A percentile compares a stretch with the other conserved stretches of the same genome.
Evolutionary conservation across 2,329 filamentous ascomycete species (phyloP).

Genomic region (Zopfia rhizophila): DNA sequence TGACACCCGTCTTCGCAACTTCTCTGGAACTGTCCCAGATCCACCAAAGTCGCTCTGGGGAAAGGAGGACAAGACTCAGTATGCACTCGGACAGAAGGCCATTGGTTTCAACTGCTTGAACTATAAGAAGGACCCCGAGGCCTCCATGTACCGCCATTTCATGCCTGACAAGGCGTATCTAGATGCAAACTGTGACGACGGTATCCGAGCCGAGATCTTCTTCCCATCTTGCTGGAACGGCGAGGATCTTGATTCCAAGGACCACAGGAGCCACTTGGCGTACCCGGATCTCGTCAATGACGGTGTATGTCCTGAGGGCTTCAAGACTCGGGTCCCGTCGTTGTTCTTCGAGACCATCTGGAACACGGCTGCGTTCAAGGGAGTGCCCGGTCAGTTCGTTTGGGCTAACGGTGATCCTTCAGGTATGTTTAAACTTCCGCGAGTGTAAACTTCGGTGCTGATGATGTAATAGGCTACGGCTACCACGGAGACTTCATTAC

Average conservation of each 20-base stretch:
- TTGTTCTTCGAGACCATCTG: constrained; percentile 71
- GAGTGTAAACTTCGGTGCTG: constrained; percentile 12
- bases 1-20: constrained; percentile 67
- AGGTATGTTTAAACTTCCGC: constrained; percentile 62
- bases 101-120: constrained; percentile 96
- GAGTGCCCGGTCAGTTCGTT: constrained; percentile 68
- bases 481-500: constrained; percentile 78
- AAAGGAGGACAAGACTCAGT: constrained; percentile 72
- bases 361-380: constrained; percentile 62
- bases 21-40: constrained; percentile 68
- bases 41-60: constrained; percentile 77
- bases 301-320: constrained; percentile 65
- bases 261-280: constrained; percentile 73
- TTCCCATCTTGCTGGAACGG: constrained; percentile 83
- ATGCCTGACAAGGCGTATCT: constrained; percentile 82
- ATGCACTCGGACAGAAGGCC: constrained; percentile 78
- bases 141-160: constrained; percentile 82
- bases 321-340: constrained; percentile 66
- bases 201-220: constrained; percentile 77
- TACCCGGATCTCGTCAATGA: constrained; percentile 66
- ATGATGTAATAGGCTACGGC: constrained; percentile 68
- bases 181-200: constrained; percentile 83
- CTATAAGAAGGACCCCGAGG: constrained; percentile 74
- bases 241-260: constrained; percentile 63
- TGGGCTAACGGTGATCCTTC: constrained; percentile 78